These are phyloP conservation scores for Podosphaera aphanis DNA, from an alignment of 2,329 filamentous ascomycete genomes.

Conservation along the genomic window DNA sequence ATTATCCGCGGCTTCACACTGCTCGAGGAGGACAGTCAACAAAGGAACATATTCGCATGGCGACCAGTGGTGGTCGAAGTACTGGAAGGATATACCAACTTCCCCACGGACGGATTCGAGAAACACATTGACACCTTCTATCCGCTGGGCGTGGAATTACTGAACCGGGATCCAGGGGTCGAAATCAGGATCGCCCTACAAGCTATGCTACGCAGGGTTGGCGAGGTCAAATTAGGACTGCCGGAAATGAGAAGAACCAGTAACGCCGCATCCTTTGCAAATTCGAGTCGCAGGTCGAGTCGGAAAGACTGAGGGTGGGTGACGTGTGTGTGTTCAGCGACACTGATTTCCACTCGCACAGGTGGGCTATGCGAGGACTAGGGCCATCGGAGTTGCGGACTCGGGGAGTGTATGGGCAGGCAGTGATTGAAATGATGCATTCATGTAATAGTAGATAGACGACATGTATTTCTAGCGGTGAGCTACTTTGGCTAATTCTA, in stretches of 20 bases:
- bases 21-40: conserved; percentile 88
- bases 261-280: background rate
- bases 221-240: conserved; percentile 42
- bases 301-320: background rate
- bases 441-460: background rate
- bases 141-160: conserved; percentile 58
- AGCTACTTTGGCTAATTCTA: too few relatives aligned
- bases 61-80: conserved; percentile 92
- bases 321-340: background rate
- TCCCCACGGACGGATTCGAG: conserved; percentile 58
- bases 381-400: background rate
- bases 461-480: too few relatives aligned
- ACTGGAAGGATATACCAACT: conserved; percentile 72
- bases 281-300: conserved; percentile 1
- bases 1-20: conserved; percentile 68
- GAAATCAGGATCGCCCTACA: conserved; percentile 65
- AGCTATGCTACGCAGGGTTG: conserved; percentile 54
- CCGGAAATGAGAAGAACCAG: conserved; percentile 5
- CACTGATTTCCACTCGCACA: background rate
- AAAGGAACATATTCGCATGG: conserved; percentile 93
- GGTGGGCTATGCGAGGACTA: background rate
- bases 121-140: conserved; percentile 68
- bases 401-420: background rate
- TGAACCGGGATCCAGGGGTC: conserved; percentile 56
- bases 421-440: background rate